Conservation (phyloP, 2,329 filamentous ascomycete genomes). For the Cladosporium oxysporum region DNA sequence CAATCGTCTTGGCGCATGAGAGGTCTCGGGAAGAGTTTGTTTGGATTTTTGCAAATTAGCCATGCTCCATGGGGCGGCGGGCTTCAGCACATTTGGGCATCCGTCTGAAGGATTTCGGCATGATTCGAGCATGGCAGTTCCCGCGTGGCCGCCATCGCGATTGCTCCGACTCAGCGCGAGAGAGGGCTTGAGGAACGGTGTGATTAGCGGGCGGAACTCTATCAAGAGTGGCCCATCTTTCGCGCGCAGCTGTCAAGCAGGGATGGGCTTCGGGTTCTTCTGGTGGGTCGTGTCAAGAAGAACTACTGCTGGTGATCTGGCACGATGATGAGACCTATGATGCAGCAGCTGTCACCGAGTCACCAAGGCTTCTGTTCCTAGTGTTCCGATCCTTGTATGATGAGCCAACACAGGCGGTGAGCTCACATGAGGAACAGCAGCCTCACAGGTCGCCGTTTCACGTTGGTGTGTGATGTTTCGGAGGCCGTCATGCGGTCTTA, state of each 20-base stretch:
- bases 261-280: not conserved
- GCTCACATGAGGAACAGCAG: not conserved
- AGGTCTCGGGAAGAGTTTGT: not conserved
- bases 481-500: slow-evolving; percentile 4
- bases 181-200: not conserved
- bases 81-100: not conserved
- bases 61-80: not conserved
- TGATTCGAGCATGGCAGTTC: slow-evolving; percentile 5
- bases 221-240: slow-evolving; percentile 2
- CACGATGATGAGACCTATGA: not conserved
- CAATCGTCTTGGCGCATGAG: not conserved
- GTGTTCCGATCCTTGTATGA: slow-evolving; percentile 5
- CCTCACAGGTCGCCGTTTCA: not conserved
- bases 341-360: slow-evolving; percentile 7
- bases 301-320: slow-evolving; percentile 1
- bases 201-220: slow-evolving; percentile 1
- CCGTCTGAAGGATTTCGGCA: slow-evolving; percentile 10
- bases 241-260: not conserved
- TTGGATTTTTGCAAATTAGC: not conserved
- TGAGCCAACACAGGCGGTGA: slow-evolving; percentile 7
- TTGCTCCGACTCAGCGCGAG: slow-evolving; percentile 3
- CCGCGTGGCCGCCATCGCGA: slow-evolving; percentile 3
- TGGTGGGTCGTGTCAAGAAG: not conserved
- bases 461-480: slow-evolving; percentile 4
- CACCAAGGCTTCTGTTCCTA: not conserved